Evolutionary conservation across 345 rosid species (phyloP).

Genomic region (Trapa bicornis): DNA sequence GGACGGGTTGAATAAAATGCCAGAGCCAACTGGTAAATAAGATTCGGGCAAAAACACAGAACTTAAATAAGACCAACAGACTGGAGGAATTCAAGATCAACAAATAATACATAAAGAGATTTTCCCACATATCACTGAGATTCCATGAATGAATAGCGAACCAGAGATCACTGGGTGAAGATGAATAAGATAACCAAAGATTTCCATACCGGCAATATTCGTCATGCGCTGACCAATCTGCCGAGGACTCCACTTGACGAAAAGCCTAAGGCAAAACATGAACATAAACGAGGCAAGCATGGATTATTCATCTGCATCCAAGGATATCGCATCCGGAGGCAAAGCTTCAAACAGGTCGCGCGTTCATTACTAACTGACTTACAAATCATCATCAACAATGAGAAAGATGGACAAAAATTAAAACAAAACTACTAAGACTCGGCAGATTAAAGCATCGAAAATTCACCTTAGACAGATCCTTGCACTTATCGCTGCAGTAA

Average conservation of each 20-base stretch:
- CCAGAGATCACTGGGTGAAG: not conserved
- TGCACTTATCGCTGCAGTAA: conserved; percentile 49
- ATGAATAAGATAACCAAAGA: not conserved
- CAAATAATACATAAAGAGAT: not conserved
- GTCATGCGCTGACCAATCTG: conserved; percentile 55
- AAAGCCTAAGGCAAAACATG: conserved; percentile 4
- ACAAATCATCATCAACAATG: not conserved
- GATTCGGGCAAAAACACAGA: no score
- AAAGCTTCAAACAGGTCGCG: conserved; percentile 30
- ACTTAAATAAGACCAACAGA: not conserved
- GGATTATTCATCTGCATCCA: not conserved
- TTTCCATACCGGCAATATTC: conserved; percentile 61
- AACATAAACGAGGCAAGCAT: not conserved
- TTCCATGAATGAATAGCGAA: not conserved
- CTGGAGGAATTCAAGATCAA: not conserved
- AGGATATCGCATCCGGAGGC: conserved; percentile 10
- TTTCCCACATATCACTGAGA: not conserved
- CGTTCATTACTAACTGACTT: not conserved
- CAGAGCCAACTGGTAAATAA: not conserved
- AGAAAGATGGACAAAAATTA: not conserved
- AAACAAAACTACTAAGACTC: not conserved
- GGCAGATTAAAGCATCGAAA: not conserved
- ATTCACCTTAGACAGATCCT: conserved; percentile 37
- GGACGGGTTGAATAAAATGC: not conserved
- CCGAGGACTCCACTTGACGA: conserved; percentile 53